phyloP scores from a whole-genome alignment of 2,329 filamentous ascomycete species.

The Fusarium keratoplasticum region DNA sequence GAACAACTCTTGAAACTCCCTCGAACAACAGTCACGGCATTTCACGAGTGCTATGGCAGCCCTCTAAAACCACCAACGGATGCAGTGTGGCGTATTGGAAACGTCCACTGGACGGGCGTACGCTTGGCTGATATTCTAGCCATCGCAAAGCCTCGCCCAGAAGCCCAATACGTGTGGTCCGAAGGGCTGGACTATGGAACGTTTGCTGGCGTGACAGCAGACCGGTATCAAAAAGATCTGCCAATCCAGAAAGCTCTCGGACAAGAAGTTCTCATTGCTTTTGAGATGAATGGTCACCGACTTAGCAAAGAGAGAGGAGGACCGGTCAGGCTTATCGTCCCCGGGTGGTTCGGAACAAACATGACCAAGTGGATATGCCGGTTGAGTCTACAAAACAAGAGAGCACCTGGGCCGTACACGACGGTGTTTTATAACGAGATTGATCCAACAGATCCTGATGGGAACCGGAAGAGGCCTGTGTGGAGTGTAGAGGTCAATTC shows the following conservation, averaged over 20 bases:
- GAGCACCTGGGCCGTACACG: slow-evolving; percentile 6
- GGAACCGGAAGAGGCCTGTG: background rate
- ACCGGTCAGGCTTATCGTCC: slow-evolving; percentile 10
- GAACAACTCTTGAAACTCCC: slow-evolving; percentile 2
- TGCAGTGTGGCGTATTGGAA: slow-evolving; percentile 11
- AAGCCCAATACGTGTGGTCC: slow-evolving; percentile 14
- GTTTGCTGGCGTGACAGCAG: slow-evolving; percentile 6
- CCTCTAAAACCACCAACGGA: background rate
- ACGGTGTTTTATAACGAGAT: slow-evolving; percentile 12
- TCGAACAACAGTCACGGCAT: slow-evolving; percentile 1
- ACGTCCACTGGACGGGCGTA: slow-evolving; percentile 14
- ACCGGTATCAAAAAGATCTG: slow-evolving; percentile 20
- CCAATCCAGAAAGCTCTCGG: background rate
- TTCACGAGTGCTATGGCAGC: slow-evolving; percentile 26
- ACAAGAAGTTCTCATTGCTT: background rate
- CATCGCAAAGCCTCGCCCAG: background rate
- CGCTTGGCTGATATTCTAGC: background rate
- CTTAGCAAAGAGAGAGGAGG: slow-evolving; percentile 16
- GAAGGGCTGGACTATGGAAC: slow-evolving; percentile 7
- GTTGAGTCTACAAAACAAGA: background rate
- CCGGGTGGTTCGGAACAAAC: slow-evolving; percentile 24
- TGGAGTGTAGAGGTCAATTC: slow-evolving; percentile 26
- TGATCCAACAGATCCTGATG: background rate
- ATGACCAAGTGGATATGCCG: slow-evolving; percentile 22
- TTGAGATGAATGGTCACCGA: background rate